A percentile compares a stretch with the other conserved stretches of the same genome.
These are phyloP conservation scores for Graphilbum ipis-grandicollis DNA, from an alignment of 2,329 filamentous ascomycete genomes.

Conservation along the genomic window DNA sequence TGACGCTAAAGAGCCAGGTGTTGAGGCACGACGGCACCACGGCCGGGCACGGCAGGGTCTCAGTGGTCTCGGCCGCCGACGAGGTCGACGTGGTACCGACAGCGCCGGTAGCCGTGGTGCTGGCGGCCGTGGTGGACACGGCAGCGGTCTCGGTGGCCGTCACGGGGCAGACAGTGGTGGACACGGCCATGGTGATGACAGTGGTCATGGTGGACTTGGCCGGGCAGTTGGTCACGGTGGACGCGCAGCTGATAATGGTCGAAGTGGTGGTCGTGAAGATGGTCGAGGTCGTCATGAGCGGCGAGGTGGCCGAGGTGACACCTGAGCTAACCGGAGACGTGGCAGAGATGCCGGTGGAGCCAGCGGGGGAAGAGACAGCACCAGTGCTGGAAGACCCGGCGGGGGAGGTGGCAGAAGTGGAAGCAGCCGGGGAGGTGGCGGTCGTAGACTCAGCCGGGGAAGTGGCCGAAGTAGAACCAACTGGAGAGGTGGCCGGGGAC, in stretches of 20 bases:
- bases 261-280: slow-evolving; percentile 30
- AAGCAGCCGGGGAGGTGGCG: slow-evolving; percentile 7
- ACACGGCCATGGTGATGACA: slow-evolving; percentile 34
- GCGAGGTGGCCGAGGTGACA: slow-evolving; percentile 1
- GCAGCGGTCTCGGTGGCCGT: slow-evolving; percentile 30
- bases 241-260: slow-evolving; percentile 32
- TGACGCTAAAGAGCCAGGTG: slow-evolving; percentile 62
- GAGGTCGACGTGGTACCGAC: slow-evolving; percentile 13
- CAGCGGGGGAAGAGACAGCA: not conserved
- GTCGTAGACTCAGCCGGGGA: slow-evolving; percentile 3
- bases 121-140: slow-evolving; percentile 12
- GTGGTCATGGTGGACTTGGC: slow-evolving; percentile 25
- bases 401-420: slow-evolving; percentile 2
- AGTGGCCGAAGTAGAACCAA: not conserved
- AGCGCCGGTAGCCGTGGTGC: slow-evolving; percentile 3
- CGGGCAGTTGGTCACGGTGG: slow-evolving; percentile 32
- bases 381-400: not conserved
- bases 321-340: too few species aligned
- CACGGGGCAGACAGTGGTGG: slow-evolving; percentile 44
- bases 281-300: slow-evolving; percentile 12
- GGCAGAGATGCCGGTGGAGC: not conserved
- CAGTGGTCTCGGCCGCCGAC: slow-evolving; percentile 15
- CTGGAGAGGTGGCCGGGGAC: not conserved
- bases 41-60: slow-evolving; percentile 41
- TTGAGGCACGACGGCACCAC: slow-evolving; percentile 80